Evolutionary conservation across 352 stramenopile species (phyloP).

Genomic region (Discostella stelligera): DNA sequence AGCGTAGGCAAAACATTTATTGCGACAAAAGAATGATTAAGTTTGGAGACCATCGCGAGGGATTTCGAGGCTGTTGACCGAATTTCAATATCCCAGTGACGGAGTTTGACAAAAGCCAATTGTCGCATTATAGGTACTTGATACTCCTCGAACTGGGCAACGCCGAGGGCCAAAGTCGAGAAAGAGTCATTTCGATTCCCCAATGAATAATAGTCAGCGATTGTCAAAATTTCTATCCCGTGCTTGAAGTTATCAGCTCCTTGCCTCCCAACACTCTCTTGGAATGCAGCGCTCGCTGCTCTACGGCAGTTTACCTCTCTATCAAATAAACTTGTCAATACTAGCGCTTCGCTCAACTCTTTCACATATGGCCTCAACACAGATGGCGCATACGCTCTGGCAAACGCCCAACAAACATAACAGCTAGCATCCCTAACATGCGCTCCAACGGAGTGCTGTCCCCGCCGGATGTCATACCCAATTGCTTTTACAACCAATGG

Average conservation of each 20-base stretch:
- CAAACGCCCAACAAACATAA: constrained; percentile 98
- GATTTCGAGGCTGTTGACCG: constrained; percentile 87
- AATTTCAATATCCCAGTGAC: constrained; percentile 94
- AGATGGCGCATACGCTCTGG: constrained; percentile 90
- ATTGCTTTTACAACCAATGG: constrained; percentile 88
- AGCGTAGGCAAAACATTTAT: constrained; percentile 86
- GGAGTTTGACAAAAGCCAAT: constrained; percentile 85
- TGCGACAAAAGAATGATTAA: constrained; percentile 86
- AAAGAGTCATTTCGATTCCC: constrained; percentile 90
- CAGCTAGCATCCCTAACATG: constrained; percentile 97
- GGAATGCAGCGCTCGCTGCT: constrained; percentile 96
- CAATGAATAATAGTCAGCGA: constrained; percentile 97
- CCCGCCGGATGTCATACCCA: constrained; percentile 93
- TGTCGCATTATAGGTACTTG: constrained; percentile 68
- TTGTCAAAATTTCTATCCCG: constrained; percentile 95
- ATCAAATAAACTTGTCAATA: constrained; percentile 95
- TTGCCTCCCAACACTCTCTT: constrained; percentile 89
- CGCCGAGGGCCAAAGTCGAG: constrained; percentile 87
- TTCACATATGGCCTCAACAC: constrained; percentile 89
- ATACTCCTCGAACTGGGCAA: constrained; percentile 89
- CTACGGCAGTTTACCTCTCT: constrained; percentile 96
- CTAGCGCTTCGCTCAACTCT: constrained; percentile 88
- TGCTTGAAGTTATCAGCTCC: constrained; percentile 91
- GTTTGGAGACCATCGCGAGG: constrained; percentile 85
- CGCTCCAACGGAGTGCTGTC: constrained; percentile 92